Evolutionary conservation across 2,329 filamentous ascomycete genomes (phyloP).

Genomic region (Fusarium nematophilum): DNA sequence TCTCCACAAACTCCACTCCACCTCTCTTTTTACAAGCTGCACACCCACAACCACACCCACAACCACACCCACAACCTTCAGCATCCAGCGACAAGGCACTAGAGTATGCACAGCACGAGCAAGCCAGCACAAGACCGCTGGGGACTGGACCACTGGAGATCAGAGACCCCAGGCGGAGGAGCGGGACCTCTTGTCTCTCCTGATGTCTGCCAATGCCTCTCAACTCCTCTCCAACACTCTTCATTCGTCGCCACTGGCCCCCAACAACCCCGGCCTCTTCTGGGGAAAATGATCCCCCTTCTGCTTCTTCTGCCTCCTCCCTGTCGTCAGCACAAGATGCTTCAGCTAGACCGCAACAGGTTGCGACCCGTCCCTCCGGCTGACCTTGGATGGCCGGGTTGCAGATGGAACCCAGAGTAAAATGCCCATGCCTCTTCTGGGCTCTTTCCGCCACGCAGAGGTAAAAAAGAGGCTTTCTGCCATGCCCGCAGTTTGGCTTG

Average conservation of each 20-base stretch:
- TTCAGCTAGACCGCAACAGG: slow-evolving; percentile 3
- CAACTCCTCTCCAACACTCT: neutral
- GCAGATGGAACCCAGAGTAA: slow-evolving; percentile 2
- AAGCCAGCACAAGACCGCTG: too few relatives aligned
- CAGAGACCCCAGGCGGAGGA: too few relatives aligned
- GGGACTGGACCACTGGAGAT: too few relatives aligned
- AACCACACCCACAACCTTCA: too few relatives aligned
- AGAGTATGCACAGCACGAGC: neutral
- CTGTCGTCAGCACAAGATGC: slow-evolving; percentile 1
- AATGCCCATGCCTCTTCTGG: neutral
- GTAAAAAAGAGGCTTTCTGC: neutral
- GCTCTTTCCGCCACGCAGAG: slow-evolving; percentile 9
- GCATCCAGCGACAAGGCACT: too few relatives aligned
- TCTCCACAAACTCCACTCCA: slow-evolving; percentile 20
- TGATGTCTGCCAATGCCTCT: too few relatives aligned
- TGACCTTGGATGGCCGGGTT: neutral
- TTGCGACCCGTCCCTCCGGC: neutral
- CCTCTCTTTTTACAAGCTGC: neutral
- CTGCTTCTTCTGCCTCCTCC: too few relatives aligned
- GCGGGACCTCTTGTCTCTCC: too few relatives aligned
- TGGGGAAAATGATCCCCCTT: too few relatives aligned
- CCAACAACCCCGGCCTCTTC: too few relatives aligned
- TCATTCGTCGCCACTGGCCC: slow-evolving; percentile 9
- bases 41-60: neutral
- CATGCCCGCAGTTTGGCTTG: slow-evolving; percentile 8